Percentiles rank a stretch among this genome's conserved stretches.
phyloP scores from a whole-genome alignment of 2,329 filamentous ascomycete genomes.

The Aspergillus thermomutatus region DNA sequence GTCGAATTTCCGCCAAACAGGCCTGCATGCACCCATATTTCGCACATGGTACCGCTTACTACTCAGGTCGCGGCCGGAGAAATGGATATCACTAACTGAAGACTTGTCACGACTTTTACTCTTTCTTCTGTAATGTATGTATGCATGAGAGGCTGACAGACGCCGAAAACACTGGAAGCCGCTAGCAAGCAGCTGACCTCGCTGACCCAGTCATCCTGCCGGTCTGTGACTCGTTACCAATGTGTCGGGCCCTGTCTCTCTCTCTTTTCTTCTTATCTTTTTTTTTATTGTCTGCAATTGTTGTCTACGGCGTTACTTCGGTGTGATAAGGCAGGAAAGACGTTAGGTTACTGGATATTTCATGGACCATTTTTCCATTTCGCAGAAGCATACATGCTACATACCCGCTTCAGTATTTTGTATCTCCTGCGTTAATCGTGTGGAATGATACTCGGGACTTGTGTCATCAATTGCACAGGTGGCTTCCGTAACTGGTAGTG shows the following conservation, averaged over 20 bases:
- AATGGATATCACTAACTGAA: constrained; percentile 38
- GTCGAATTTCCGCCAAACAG: constrained; percentile 84
- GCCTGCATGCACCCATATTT: constrained; percentile 85
- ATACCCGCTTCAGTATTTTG: constrained; percentile 21
- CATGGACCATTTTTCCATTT: constrained; percentile 25
- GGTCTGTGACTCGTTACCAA: neutral
- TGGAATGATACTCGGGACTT: no score
- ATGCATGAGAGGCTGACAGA: constrained; percentile 9
- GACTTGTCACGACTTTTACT: constrained; percentile 5
- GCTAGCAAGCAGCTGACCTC: neutral
- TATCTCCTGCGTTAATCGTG: neutral
- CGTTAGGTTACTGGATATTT: constrained; percentile 29
- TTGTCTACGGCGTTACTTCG: constrained; percentile 32
- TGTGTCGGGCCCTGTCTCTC: neutral
- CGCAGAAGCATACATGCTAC: constrained; percentile 14
- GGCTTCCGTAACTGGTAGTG: neutral
- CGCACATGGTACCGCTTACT: constrained; percentile 48
- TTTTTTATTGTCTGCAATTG: constrained; percentile 17
- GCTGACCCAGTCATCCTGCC: neutral
- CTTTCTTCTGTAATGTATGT: constrained; percentile 16
- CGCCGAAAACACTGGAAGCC: neutral
- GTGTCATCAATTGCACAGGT: neutral
- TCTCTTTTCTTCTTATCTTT: constrained; percentile 21
- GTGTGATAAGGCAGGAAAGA: constrained; percentile 28
- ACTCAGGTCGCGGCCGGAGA: constrained; percentile 42